These are phyloP conservation scores for Penicillium waksmanii DNA, from an alignment of 495 filamentous ascomycete genomes.

Conservation along the genomic window DNA sequence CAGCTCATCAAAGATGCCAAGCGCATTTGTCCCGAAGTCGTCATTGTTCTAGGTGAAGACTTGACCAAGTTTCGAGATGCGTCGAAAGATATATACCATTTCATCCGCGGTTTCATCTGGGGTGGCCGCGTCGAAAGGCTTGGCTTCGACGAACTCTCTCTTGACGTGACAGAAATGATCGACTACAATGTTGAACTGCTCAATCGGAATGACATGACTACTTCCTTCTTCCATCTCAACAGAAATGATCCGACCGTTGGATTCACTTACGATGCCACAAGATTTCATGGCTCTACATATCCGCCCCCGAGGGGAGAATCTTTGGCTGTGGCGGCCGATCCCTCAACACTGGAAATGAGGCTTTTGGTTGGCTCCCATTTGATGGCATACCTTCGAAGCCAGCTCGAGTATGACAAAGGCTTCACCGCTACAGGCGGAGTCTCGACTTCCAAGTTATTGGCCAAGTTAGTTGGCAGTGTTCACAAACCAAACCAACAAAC, in stretches of 20 bases:
- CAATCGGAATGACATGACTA: conserved; percentile 62
- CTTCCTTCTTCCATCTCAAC: conserved; percentile 83
- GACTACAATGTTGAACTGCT: conserved; percentile 74
- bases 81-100: conserved; percentile 76
- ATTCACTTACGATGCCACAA: conserved; percentile 74
- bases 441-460: conserved; percentile 79
- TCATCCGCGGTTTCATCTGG: conserved; percentile 73
- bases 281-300: conserved; percentile 59
- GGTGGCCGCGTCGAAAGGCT: conserved; percentile 73
- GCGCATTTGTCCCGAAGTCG: conserved; percentile 78
- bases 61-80: conserved; percentile 82
- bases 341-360: conserved; percentile 47
- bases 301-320: conserved; percentile 35
- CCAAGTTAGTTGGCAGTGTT: conserved; percentile 81
- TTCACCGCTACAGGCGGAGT: conserved; percentile 89
- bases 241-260: conserved; percentile 74
- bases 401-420: conserved; percentile 75
- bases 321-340: background rate
- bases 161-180: conserved; percentile 85
- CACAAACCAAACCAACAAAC: conserved; percentile 90
- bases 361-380: conserved; percentile 76
- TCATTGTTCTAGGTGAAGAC: conserved; percentile 86
- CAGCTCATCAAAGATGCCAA: conserved; percentile 82
- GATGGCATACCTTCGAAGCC: conserved; percentile 67
- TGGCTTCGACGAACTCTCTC: conserved; percentile 83